phyloP scores from a whole-genome alignment of 352 stramenopile species.

The Blastocystis sp. region DNA sequence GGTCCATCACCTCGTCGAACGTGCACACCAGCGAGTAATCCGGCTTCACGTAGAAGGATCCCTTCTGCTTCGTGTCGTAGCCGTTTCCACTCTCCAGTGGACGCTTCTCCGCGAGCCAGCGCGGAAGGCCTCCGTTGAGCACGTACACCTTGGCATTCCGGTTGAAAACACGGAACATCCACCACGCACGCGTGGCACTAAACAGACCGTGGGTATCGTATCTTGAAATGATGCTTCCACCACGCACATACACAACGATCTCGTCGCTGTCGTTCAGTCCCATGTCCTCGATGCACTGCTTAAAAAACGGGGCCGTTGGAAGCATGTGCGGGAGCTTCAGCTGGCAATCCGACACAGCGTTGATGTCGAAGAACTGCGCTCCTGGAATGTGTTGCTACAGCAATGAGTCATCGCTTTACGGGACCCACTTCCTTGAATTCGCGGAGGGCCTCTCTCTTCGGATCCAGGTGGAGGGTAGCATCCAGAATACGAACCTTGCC shows the following conservation, averaged over 20 bases:
- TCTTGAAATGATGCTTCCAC: neutral
- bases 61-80: neutral
- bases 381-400: conserved; percentile 61
- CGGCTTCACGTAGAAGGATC: conserved; percentile 63
- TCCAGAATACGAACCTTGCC: conserved; percentile 63
- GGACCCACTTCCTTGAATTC: conserved; percentile 54
- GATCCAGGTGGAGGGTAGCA: conserved; percentile 61
- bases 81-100: conserved; percentile 27
- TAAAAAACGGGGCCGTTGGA: conserved; percentile 61
- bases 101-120: conserved; percentile 64
- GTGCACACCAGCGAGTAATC: conserved; percentile 61
- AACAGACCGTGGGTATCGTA: conserved; percentile 69
- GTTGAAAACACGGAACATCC: conserved; percentile 69
- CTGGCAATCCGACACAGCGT: conserved; percentile 57
- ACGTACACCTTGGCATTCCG: conserved; percentile 67
- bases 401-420: neutral
- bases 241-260: conserved; percentile 41
- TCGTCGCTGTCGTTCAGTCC: conserved; percentile 67
- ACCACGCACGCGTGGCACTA: conserved; percentile 65
- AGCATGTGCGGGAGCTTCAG: conserved; percentile 65
- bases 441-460: conserved; percentile 26
- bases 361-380: conserved; percentile 68
- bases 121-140: conserved; percentile 62
- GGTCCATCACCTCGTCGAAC: conserved; percentile 63
- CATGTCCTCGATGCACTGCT: conserved; percentile 66